phyloP scores from a whole-genome alignment of 2,329 filamentous ascomycete genomes.

The Mariannaea sp. region DNA sequence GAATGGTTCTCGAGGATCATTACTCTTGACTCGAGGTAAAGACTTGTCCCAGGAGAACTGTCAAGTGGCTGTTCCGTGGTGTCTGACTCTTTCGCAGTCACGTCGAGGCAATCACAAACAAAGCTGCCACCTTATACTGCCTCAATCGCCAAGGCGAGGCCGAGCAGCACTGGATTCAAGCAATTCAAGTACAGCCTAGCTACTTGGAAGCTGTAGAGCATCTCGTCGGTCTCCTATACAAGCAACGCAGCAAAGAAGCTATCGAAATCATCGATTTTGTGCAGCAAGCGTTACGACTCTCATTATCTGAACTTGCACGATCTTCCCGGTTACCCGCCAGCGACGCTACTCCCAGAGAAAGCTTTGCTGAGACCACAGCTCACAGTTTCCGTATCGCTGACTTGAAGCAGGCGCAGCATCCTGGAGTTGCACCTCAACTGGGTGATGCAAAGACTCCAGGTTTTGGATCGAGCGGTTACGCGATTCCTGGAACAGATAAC shows the following conservation, averaged over 20 bases:
- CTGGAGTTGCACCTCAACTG: conserved; percentile 26
- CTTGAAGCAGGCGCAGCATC: conserved; percentile 32
- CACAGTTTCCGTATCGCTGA: conserved; percentile 28
- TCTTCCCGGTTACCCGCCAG: conserved; percentile 4
- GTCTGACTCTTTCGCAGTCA: conserved; percentile 60
- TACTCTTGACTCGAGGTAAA: conserved; percentile 60
- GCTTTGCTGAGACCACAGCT: conserved; percentile 12
- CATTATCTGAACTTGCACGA: conserved; percentile 20
- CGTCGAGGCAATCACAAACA: conserved; percentile 91
- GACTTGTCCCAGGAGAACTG: conserved; percentile 37
- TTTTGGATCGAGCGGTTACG: conserved; percentile 66
- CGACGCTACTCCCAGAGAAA: conserved; percentile 16
- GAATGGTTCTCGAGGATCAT: conserved; percentile 74
- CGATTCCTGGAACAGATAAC: conserved; percentile 83
- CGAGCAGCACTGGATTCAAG: conserved; percentile 81
- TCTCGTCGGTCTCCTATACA: conserved; percentile 85
- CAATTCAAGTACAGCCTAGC: conserved; percentile 80
- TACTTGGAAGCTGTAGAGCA: conserved; percentile 97
- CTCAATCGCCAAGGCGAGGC: conserved; percentile 83
- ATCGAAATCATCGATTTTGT: conserved; percentile 86
- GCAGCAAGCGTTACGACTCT: conserved; percentile 69
- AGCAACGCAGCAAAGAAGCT: conserved; percentile 80
- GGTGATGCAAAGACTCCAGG: conserved; percentile 31
- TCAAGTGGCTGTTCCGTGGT: conserved; percentile 39
- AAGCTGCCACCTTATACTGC: conserved; percentile 86